These are phyloP conservation scores for Vararia minispora DNA, from an alignment of 768 basidiomycete species.

Conservation along the genomic window DNA sequence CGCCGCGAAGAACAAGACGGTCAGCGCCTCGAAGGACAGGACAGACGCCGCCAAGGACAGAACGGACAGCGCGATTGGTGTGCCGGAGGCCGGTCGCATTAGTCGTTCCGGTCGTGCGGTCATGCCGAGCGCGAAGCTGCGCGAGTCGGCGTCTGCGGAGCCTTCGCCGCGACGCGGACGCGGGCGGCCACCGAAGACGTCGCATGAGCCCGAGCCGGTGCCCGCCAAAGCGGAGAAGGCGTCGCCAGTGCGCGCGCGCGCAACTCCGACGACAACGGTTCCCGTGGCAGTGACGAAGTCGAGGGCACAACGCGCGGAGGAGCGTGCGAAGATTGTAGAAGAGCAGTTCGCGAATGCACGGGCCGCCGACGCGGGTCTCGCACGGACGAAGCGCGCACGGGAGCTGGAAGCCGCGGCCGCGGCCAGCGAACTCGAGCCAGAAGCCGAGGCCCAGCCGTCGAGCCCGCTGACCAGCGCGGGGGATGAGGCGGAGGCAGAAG, in stretches of 20 bases:
- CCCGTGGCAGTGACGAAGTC: not conserved
- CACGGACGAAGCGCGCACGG: no score
- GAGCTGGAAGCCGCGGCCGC: no score
- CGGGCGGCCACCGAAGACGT: no score
- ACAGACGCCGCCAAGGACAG: no score
- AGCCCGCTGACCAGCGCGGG: no score
- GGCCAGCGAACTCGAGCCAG: no score
- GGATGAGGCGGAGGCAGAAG: no score
- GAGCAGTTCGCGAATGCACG: no score
- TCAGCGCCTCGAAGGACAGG: constrained; percentile 18
- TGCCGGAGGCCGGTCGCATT: constrained; percentile 9
- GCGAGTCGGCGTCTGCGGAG: constrained; percentile 15
- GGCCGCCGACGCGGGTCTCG: no score
- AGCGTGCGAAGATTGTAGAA: constrained; percentile 12
- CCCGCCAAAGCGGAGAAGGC: not conserved
- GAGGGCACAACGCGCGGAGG: constrained; percentile 13
- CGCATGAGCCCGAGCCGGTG: no score
- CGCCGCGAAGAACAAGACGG: constrained; percentile 16
- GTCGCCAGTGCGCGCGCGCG: not conserved
- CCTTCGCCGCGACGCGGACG: constrained; percentile 1
- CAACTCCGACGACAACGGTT: not conserved
- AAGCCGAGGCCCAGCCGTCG: no score
- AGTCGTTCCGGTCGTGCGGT: constrained; percentile 22
- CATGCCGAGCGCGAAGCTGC: constrained; percentile 21
- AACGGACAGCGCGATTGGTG: constrained; percentile 13